A percentile compares a stretch with the other conserved stretches of the same genome.
Evolutionary conservation across 805 yeast species (phyloP).

Genomic region (Middelhovenomyces tepae): DNA sequence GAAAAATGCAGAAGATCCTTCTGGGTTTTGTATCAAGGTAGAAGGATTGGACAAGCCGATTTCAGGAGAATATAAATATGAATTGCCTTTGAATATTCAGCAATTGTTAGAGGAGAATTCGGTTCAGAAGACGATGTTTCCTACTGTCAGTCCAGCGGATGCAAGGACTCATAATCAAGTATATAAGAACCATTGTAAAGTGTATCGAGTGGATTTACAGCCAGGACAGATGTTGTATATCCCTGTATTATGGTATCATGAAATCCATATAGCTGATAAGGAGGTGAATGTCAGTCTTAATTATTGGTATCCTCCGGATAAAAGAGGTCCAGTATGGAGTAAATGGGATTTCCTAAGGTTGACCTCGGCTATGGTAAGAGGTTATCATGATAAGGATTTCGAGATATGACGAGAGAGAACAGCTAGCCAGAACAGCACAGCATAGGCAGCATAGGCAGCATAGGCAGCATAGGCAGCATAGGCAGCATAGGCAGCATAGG

Average conservation of each 20-base stretch:
- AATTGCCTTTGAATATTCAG: no score
- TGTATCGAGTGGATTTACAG: slow-evolving; percentile 23
- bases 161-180: slow-evolving; percentile 11
- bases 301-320: slow-evolving; percentile 26
- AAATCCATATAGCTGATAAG: slow-evolving; percentile 21
- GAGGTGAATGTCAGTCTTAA: slow-evolving; percentile 23
- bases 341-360: slow-evolving; percentile 25
- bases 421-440: no score
- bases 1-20: slow-evolving; percentile 9
- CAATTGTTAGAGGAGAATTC: not conserved
- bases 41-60: no score
- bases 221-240: slow-evolving; percentile 32
- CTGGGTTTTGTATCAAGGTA: no score
- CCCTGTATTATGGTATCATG: slow-evolving; percentile 35
- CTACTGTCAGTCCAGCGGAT: slow-evolving; percentile 27
- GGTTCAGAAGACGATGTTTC: slow-evolving; percentile 21
- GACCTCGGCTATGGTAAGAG: slow-evolving; percentile 15
- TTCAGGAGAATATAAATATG: no score
- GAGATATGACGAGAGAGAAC: no score
- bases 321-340: slow-evolving; percentile 22
- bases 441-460: no score
- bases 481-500: no score
- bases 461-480: no score
- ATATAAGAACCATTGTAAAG: slow-evolving; percentile 12
- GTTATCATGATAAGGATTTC: slow-evolving; percentile 20